Base-by-base conservation (phyloP, 1,139 yeast species). In the Kodamaea anthophila region DNA sequence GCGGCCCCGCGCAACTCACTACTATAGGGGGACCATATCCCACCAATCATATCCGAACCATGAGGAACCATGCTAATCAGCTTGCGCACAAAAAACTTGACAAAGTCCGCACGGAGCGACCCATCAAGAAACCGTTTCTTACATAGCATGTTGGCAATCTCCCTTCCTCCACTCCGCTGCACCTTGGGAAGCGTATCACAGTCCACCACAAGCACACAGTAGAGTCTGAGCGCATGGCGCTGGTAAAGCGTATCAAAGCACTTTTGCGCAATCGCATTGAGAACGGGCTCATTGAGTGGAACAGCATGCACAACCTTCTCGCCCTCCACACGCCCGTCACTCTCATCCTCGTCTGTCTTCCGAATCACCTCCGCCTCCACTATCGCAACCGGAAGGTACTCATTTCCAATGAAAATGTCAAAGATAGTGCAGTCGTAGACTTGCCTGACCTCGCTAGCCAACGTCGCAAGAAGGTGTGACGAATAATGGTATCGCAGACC, bases 71-170 rank as follows among this genome's bases (percentile, higher is more conserved):
- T 70, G 37, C 81, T 68, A 12, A 85, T 65, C 0, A 93, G 77
- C 34, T 73, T 70, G 23, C 74, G 66, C 15, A 82, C 72, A 35
- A 81, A 81, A 49, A 88, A 91, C 47, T 85, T 86, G 31, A 87
- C 88, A 54, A 74, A 88, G 23, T 77, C 81, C 0, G 94, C 82
- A 18, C 75, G 70, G 20, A 91, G 60, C 8, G 73, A 65, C 2
- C 97, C 97, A 41, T 77, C 82, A 28, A 80, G 66, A 47, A 87
- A 87, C 41, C 75, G 70, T 44, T 84, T 77, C 40, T 88, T 86
- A 43, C 96, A 88, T 29, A 93, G 67, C 78, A 88, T 85, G 43
- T 88, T 91, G 2, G 98, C 97, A 42, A 91, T 83, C 46, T 93
- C 98, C 18, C 81, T 66, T 9, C 94, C 78, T 5, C 96, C 96